Conservation (phyloP, 2,329 filamentous ascomycete species). For the Aurifilum marmelostoma region DNA sequence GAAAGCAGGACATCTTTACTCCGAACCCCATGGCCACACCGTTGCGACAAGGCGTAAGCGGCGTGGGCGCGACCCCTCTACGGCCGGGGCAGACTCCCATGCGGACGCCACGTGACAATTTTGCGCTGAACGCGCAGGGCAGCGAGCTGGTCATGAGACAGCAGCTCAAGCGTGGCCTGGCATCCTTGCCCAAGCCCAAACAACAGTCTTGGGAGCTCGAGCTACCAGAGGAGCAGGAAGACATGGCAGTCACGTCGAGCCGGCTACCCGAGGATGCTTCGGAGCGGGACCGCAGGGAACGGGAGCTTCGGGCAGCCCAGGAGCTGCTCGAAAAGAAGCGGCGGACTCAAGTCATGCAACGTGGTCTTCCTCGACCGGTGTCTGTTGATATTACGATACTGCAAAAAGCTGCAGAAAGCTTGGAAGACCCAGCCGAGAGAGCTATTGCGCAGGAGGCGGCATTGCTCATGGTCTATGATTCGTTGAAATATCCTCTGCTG, state of each 20-base stretch:
- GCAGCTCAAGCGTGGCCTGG: conserved; percentile 72
- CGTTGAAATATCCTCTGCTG: conserved; percentile 73
- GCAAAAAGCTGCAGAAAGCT: conserved; percentile 62
- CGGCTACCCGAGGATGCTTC: conserved; percentile 56
- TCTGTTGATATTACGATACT: conserved; percentile 72
- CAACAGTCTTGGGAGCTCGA: conserved; percentile 95
- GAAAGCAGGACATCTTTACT: conserved; percentile 81
- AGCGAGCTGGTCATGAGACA: conserved; percentile 67
- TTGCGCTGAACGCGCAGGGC: conserved; percentile 77
- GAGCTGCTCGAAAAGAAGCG: conserved; percentile 74
- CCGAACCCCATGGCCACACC: conserved; percentile 96
- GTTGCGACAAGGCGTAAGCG: conserved; percentile 65
- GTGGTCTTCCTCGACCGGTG: conserved; percentile 75
- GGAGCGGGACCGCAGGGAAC: conserved; percentile 78
- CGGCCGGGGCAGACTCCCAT: conserved; percentile 80
- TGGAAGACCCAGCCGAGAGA: conserved; percentile 66
- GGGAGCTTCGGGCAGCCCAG: conserved; percentile 70
- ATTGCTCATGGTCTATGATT: conserved; percentile 80
- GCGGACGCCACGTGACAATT: conserved; percentile 84
- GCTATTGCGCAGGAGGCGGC: conserved; percentile 79
- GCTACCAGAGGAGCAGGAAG: conserved; percentile 78
- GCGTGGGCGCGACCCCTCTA: conserved; percentile 68
- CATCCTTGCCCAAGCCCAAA: conserved; percentile 87
- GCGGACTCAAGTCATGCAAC: conserved; percentile 90
- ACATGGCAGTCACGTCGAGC: conserved; percentile 54